Percentiles rank a stretch among this genome's conserved stretches.
These are phyloP conservation scores for Phyllosticta citrichinensis DNA, from an alignment of 2,329 filamentous ascomycete species.

Conservation along the genomic window DNA sequence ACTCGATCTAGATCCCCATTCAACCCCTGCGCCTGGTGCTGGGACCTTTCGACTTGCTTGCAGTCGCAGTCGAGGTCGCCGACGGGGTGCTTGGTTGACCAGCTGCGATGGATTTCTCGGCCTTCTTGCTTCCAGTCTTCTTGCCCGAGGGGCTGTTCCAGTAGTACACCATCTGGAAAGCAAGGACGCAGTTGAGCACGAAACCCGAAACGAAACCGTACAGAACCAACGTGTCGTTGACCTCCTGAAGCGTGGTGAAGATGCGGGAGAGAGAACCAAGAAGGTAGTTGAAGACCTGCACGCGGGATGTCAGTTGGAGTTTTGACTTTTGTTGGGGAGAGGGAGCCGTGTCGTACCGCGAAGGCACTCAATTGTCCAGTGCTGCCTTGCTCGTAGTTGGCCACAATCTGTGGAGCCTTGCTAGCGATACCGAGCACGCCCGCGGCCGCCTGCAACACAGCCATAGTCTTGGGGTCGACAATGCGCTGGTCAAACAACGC, in stretches of 20 bases:
- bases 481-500: conserved; percentile 59
- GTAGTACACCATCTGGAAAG: conserved; percentile 88
- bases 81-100: conserved; percentile 21
- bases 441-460: conserved; percentile 72
- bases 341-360: conserved; percentile 54
- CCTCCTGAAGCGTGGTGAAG: conserved; percentile 95
- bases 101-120: conserved; percentile 24
- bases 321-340: not conserved
- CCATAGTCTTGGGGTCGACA: conserved; percentile 56
- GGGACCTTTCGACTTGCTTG: conserved; percentile 38
- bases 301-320: not conserved
- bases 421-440: conserved; percentile 75
- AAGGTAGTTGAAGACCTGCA: conserved; percentile 95
- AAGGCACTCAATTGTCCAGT: conserved; percentile 96
- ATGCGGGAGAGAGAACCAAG: conserved; percentile 85
- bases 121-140: conserved; percentile 17
- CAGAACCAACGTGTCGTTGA: conserved; percentile 90
- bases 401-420: conserved; percentile 87
- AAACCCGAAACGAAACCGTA: conserved; percentile 93
- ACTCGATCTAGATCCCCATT: not conserved
- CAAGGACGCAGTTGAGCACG: conserved; percentile 76
- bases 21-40: conserved; percentile 47
- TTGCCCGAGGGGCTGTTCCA: conserved; percentile 59
- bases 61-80: conserved; percentile 31
- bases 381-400: conserved; percentile 73